Percentiles rank a stretch among this genome's conserved stretches.
Conservation (phyloP, 495 filamentous ascomycete species). For the Cairneyella variabilis region DNA sequence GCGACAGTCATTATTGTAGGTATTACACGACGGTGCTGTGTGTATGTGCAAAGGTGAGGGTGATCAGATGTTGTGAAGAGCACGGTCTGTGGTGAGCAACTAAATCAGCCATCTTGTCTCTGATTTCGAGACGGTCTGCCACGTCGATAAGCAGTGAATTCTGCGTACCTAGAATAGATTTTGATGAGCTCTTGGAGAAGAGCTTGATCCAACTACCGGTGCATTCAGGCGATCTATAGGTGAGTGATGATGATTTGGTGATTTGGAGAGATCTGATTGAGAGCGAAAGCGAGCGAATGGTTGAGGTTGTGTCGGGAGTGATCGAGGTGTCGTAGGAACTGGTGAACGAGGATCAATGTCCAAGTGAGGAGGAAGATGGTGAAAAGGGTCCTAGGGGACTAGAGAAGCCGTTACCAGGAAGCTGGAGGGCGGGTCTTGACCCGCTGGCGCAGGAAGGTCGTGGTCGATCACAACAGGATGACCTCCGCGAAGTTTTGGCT, state of each 20-base stretch:
- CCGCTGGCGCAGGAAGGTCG: conserved; percentile 19
- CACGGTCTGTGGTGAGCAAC: conserved; percentile 11
- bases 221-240: conserved; percentile 23
- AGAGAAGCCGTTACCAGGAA: conserved; percentile 22
- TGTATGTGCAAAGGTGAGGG: conserved; percentile 4
- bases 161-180: conserved; percentile 16
- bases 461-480: conserved; percentile 23
- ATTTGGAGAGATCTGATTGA: too few species aligned
- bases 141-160: neutral
- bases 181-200: conserved; percentile 23
- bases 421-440: conserved; percentile 21
- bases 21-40: neutral
- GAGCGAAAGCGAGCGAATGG: conserved; percentile 10
- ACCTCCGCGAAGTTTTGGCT: conserved; percentile 7
- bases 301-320: conserved; percentile 4
- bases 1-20: conserved; percentile 61
- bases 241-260: conserved; percentile 1
- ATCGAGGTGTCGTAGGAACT: conserved; percentile 7
- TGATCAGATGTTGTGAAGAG: conserved; percentile 11
- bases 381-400: conserved; percentile 9
- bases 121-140: neutral
- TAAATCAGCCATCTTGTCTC: conserved; percentile 7
- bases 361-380: conserved; percentile 3
- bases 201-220: conserved; percentile 22
- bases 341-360: conserved; percentile 2